A percentile compares a stretch with the other conserved stretches of the same genome.
Conservation (phyloP, 164 flowering plant genomes). For the Akebia trifoliata region DNA sequence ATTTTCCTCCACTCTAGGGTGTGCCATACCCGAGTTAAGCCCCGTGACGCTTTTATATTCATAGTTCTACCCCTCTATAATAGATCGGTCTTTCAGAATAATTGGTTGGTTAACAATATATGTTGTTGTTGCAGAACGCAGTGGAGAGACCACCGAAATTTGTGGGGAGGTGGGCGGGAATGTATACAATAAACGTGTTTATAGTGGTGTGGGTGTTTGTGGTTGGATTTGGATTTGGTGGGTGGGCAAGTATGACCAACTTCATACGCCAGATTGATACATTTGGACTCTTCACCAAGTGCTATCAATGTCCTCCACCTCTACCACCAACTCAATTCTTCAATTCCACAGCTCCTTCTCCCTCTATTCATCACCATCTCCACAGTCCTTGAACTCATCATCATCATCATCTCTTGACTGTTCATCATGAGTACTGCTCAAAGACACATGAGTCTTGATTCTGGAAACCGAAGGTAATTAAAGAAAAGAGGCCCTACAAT, state of each 20-base stretch:
- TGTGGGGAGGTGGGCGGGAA: conserved; percentile 77
- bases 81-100: too few relatives aligned
- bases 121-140: conserved; percentile 61
- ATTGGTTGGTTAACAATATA: too few relatives aligned
- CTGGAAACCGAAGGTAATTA: too few relatives aligned
- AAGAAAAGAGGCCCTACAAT: too few relatives aligned
- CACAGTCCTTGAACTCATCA: conserved; percentile 21
- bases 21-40: too few relatives aligned
- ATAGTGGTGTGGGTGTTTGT: conserved; percentile 82
- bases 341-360: conserved; percentile 40
- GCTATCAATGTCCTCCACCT: conserved; percentile 72
- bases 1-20: too few relatives aligned
- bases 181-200: conserved; percentile 59
- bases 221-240: conserved; percentile 94
- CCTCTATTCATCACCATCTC: conserved; percentile 28
- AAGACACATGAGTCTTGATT: too few relatives aligned
- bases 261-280: conserved; percentile 84
- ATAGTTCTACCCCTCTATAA: too few relatives aligned
- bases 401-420: too few relatives aligned
- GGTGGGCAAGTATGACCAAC: conserved; percentile 87
- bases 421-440: too few relatives aligned
- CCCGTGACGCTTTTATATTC: too few relatives aligned
- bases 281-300: conserved; percentile 89
- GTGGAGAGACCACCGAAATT: conserved; percentile 85
- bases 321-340: conserved; percentile 19